phyloP scores from a whole-genome alignment of 768 basidiomycete species.

The Glaciozyma martinii region DNA sequence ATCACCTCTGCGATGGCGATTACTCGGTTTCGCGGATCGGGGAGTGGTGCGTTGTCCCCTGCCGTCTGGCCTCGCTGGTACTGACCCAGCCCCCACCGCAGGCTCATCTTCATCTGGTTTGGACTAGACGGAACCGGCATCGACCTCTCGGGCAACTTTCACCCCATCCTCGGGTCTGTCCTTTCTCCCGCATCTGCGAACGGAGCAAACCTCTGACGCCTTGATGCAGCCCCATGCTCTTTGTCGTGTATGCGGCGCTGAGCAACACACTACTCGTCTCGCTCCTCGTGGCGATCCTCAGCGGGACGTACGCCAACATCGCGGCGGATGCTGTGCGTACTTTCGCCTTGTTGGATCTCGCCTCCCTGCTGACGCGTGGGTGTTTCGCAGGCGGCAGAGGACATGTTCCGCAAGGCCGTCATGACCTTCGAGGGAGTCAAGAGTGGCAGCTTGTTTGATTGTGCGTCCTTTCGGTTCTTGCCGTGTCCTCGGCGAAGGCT shows the following conservation, averaged over 20 bases:
- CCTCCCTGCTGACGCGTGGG: slow-evolving; percentile 8
- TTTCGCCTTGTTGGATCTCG: no score
- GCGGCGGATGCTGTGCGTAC: slow-evolving; percentile 65
- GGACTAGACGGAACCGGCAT: slow-evolving; percentile 82
- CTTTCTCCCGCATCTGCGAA: no score
- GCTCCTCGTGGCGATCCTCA: slow-evolving; percentile 53
- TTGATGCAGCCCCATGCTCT: slow-evolving; percentile 53
- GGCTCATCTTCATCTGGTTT: slow-evolving; percentile 50
- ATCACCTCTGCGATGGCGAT: slow-evolving; percentile 30
- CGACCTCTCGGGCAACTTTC: slow-evolving; percentile 62
- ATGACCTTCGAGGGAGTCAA: slow-evolving; percentile 79
- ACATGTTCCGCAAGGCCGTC: slow-evolving; percentile 90
- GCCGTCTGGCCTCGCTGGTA: neutral
- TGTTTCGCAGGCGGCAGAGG: slow-evolving; percentile 46
- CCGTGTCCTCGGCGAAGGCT: neutral
- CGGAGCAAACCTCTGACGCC: no score
- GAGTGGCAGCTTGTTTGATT: slow-evolving; percentile 32
- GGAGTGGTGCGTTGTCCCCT: slow-evolving; percentile 18
- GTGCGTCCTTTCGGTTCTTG: slow-evolving; percentile 8
- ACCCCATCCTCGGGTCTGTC: slow-evolving; percentile 61
- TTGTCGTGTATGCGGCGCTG: slow-evolving; percentile 69
- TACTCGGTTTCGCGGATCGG: slow-evolving; percentile 19
- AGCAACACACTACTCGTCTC: slow-evolving; percentile 88
- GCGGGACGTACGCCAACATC: slow-evolving; percentile 86
- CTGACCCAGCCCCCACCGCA: slow-evolving; percentile 24